Base-by-base conservation (phyloP, 2,329 filamentous ascomycete species). In the Colletotrichum limetticola region DNA sequence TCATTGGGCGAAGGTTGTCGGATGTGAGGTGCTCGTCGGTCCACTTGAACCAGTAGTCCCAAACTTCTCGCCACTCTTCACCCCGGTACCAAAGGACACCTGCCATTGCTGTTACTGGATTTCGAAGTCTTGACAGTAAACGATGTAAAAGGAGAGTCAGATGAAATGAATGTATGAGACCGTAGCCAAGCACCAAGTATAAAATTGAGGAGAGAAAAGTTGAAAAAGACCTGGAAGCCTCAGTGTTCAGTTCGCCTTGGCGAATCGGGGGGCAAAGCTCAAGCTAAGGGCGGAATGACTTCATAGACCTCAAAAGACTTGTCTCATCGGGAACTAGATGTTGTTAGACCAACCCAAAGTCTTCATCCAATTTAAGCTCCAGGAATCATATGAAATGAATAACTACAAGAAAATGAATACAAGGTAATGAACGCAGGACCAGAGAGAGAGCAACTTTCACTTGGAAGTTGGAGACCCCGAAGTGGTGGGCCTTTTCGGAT, bases 1-100 rank as follows among this genome's bases (percentile, higher is more conserved):
- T 91, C 75, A 93, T 79, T 3, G 88, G 89, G 66, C 88, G 81
- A 52, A 92, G 83, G 77, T 94, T 84, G 67, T 91, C 87, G 7
- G 85, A 81, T 1, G 88, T 89, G 22, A 90, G 82, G 79, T 96
- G 94, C 4, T 91, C 81, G 6, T 87, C 80, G 1, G 92, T 93
- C 86, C 92, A 92, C 76, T 91, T 88, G 79, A 95, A 95, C 7
- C 86, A 88, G 78, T 94, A 89, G 24, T 89, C 92, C 90, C 91
- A 95, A 75, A 78, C 72, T 14, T 76, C 59, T 37, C 75, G 71
- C 63, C 76, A 76, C 22, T 76, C 75, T 5, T 74, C 71, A 11
- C 66, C 71, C 22, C 72, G 56, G 12, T 66, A n/a, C 62, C 70
- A 74, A 24, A 75, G 61, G 22, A 69, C 28, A 24, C 75, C 65